Evolutionary conservation across 176 grass and related monocot genomes (phyloP), one percentile per base, ranked within the genome.

Genomic region (Triticum turgidum): DNA sequence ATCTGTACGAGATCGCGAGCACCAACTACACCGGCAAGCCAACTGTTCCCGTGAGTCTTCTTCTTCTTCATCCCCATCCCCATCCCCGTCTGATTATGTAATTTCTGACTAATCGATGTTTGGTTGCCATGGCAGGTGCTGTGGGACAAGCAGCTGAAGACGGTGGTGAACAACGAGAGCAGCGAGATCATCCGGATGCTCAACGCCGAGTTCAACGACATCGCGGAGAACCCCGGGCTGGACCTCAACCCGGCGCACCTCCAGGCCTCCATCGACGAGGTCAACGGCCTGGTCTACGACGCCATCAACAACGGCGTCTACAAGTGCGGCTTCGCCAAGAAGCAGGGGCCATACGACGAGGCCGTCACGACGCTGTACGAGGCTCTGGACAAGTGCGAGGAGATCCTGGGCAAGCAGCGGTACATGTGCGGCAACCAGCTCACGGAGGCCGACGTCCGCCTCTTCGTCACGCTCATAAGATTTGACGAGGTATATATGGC

Each of bases 111-210:
- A 30, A 30, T 32, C 32, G 32, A 32, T 32, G 0, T 15, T 17
- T 52, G 14, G 49, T 12, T 4, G 47, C 14, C 51, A 52, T 52
- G 15, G 54, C 86, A 96, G 96, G 92, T 98, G 29, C 90, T 98
- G 30, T 98, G 96, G 96, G 96, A 98, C 77, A 94, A 96, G 88
- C 85, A 96, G 65, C 86, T 94, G 0, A 96, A 92, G 82, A 96
- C 96, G 6, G 91, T 94, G 65, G 96, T 98, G 76, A 98, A 84
- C 86, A 98, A 98, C 73, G 96, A 98, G 96, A 98, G 96, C 82
- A 83, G 93, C 14, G 96, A 98, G 76, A 98, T 98, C 42, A 98
- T 94, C 70, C 90, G 96, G 24, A 98, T 98, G 96, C 76, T 98
- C 67, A 98, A 98, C 82, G 78, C 90, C 1, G 96, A 95, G 69